phyloP scores from a whole-genome alignment of 2,329 filamentous ascomycete genomes.

The Talaromyces atroroseus region DNA sequence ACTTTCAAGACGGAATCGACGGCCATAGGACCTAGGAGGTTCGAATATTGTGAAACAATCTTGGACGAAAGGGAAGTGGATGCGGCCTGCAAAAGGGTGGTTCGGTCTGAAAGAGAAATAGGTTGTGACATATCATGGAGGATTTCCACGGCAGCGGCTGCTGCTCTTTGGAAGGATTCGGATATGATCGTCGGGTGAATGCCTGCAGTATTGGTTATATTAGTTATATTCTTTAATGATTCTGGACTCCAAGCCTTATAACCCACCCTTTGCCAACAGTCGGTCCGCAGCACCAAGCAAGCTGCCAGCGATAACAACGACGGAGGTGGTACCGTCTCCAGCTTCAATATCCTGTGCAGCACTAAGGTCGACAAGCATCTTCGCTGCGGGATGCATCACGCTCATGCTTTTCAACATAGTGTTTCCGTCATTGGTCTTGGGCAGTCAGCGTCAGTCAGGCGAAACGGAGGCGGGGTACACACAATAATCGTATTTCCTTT shows the following conservation, averaged over 20 bases:
- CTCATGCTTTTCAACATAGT: conserved; percentile 99
- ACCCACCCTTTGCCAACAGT: conserved; percentile 70
- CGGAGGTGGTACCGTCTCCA: conserved; percentile 95
- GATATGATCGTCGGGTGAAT: conserved; percentile 98
- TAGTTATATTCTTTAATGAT: background rate
- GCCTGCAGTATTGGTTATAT: conserved; percentile 30
- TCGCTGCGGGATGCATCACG: conserved; percentile 98
- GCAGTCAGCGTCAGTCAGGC: conserved; percentile 23
- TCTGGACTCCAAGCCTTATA: background rate
- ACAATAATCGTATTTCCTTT: conserved; percentile 94
- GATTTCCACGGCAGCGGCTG: conserved; percentile 78
- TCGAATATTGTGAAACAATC: conserved; percentile 96
- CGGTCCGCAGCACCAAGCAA: conserved; percentile 89
- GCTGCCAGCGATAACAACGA: conserved; percentile 95
- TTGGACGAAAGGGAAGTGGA: conserved; percentile 97
- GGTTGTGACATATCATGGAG: conserved; percentile 95
- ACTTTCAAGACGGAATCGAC: conserved; percentile 94
- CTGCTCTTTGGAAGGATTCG: conserved; percentile 93
- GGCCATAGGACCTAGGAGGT: conserved; percentile 92
- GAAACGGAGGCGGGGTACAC: conserved; percentile 23
- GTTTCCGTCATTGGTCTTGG: conserved; percentile 88
- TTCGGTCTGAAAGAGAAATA: conserved; percentile 79
- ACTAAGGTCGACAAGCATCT: conserved; percentile 97
- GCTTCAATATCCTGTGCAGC: conserved; percentile 97
- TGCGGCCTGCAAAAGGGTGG: conserved; percentile 88